Conservation (phyloP, 75 land plant species). For the Adiantum capillusveneris region DNA sequence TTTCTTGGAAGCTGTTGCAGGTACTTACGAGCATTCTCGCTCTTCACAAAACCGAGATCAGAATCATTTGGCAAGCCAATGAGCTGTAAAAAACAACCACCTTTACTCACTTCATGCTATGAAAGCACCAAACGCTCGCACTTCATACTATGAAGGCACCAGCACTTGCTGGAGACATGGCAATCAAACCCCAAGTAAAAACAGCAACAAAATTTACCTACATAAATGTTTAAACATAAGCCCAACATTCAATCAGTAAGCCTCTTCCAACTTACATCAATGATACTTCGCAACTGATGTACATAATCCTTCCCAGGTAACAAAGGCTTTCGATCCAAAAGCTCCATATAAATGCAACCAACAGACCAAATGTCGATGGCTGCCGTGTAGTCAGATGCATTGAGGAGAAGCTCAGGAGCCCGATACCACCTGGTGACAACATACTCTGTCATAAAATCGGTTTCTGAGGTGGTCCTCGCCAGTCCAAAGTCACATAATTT, state of each 20-base stretch:
- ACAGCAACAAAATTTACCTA: no score
- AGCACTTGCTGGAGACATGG: no score
- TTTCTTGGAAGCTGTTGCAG: slow-evolving; percentile 43
- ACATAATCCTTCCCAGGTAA: slow-evolving; percentile 87
- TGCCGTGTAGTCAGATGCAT: slow-evolving; percentile 57
- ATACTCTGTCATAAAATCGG: slow-evolving; percentile 76
- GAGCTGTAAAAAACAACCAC: slow-evolving; percentile 31
- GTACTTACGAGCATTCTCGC: slow-evolving; percentile 65
- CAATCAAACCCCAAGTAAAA: no score
- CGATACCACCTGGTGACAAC: slow-evolving; percentile 80
- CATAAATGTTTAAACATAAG: no score
- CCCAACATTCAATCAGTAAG: no score
- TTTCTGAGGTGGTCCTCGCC: slow-evolving; percentile 60
- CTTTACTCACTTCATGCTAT: no score
- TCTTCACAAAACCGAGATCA: slow-evolving; percentile 61
- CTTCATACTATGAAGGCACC: no score
- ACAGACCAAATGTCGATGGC: slow-evolving; percentile 81
- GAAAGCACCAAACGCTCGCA: slow-evolving; percentile 17
- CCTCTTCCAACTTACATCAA: no score
- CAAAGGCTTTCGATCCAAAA: slow-evolving; percentile 57
- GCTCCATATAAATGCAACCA: slow-evolving; percentile 73
- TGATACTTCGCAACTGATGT: slow-evolving; percentile 74
- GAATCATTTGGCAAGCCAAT: slow-evolving; percentile 71
- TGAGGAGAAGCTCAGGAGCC: slow-evolving; percentile 62
- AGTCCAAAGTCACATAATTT: slow-evolving; percentile 76